Percentiles rank a stretch among this genome's conserved stretches.
Evolutionary conservation across 306 rosid species (phyloP).

Genomic region (Ormosia emarginata): DNA sequence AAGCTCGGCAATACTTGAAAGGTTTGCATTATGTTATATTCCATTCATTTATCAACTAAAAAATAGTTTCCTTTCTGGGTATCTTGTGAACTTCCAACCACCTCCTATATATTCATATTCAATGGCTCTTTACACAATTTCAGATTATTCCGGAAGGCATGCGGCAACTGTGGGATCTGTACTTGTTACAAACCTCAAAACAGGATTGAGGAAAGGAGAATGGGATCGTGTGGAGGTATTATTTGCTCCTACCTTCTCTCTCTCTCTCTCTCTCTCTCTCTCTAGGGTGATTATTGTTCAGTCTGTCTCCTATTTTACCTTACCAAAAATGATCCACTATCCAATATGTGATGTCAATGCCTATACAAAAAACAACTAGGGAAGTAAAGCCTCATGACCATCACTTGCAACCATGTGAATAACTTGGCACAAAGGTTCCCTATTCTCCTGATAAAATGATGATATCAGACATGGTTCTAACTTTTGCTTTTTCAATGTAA

Average conservation of each 20-base stretch:
- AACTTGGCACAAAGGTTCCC: neutral
- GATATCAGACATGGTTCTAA: neutral
- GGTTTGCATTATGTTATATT: constrained; percentile 40
- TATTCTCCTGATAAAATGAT: neutral
- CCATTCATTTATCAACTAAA: neutral
- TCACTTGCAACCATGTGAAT: neutral
- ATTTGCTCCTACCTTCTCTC: neutral
- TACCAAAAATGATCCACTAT: neutral
- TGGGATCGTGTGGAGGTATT: constrained; percentile 86
- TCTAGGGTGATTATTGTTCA: neutral
- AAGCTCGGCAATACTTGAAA: constrained; percentile 85
- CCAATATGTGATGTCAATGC: neutral
- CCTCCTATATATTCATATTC: neutral
- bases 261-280: neutral
- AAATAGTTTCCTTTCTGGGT: neutral
- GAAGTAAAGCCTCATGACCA: neutral
- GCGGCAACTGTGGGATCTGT: constrained; percentile 94
- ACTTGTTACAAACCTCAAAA: constrained; percentile 81
- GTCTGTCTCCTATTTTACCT: constrained; percentile 2
- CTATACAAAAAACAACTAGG: neutral
- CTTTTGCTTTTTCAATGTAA: neutral
- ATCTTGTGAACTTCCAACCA: neutral
- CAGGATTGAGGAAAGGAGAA: constrained; percentile 86
- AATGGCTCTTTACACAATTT: neutral
- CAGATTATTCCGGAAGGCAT: constrained; percentile 82